These are phyloP conservation scores for Plectranthus barbatus DNA, from an alignment of 257 asterid genomes.

Conservation along the genomic window DNA sequence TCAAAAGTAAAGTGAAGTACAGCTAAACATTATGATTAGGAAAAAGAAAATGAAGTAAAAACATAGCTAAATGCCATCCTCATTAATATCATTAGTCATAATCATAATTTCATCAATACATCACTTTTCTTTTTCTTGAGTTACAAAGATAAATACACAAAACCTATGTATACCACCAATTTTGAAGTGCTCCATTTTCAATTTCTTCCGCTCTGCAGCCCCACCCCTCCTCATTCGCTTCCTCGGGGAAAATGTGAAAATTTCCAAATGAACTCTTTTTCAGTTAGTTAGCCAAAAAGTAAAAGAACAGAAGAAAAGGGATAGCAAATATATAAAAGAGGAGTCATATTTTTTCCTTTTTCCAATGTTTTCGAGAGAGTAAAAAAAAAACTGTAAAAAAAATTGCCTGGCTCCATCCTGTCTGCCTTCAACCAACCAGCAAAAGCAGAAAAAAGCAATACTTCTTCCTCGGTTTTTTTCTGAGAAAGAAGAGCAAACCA, in stretches of 20 bases:
- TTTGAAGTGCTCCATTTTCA: slow-evolving; percentile 12
- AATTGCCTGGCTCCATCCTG: slow-evolving; percentile 89
- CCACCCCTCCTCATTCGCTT: slow-evolving; percentile 16
- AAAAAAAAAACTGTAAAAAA: slow-evolving; percentile 23
- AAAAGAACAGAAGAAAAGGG: background rate
- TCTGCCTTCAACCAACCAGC: slow-evolving; percentile 67
- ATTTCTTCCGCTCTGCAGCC: slow-evolving; percentile 15
- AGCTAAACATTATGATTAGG: background rate
- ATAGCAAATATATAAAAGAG: slow-evolving; percentile 9
- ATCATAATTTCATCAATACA: slow-evolving; percentile 17
- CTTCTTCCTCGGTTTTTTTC: background rate
- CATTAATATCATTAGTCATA: slow-evolving; percentile 15
- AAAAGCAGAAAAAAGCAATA: slow-evolving; percentile 17
- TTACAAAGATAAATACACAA: slow-evolving; percentile 14
- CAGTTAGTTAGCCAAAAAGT: slow-evolving; percentile 15
- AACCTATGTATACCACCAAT: slow-evolving; percentile 17
- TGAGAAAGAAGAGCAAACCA: slow-evolving; percentile 16
- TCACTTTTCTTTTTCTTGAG: background rate
- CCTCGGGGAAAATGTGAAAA: slow-evolving; percentile 9
- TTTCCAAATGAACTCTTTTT: slow-evolving; percentile 1
- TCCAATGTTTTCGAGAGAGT: background rate
- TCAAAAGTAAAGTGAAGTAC: background rate
- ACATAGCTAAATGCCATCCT: slow-evolving; percentile 5
- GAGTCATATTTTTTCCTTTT: background rate
- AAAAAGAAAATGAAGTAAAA: background rate